Evolutionary conservation across 2,329 filamentous ascomycete species (phyloP).

Genomic region (Ophiocordyceps camponoti-leonardi): DNA sequence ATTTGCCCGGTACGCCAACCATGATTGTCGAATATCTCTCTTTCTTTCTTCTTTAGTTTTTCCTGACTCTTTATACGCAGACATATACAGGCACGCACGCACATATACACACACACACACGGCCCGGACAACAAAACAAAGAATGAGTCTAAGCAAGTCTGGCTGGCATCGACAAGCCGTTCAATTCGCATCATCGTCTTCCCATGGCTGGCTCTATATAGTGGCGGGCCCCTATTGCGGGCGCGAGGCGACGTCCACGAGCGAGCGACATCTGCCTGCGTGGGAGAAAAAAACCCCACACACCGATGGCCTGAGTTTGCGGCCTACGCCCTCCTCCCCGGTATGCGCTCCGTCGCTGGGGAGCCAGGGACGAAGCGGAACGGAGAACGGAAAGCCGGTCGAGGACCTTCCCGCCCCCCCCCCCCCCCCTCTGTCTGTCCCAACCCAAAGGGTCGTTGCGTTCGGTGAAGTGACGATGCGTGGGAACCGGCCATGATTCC

Average conservation of each 20-base stretch:
- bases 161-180: not conserved
- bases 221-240: not conserved
- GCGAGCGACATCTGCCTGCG: not conserved
- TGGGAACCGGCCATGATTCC: not conserved
- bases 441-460: not conserved
- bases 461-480: not conserved
- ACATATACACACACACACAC: too few relatives aligned
- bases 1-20: slow-evolving; percentile 47
- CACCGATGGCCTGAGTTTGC: slow-evolving; percentile 1
- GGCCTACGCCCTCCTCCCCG: not conserved
- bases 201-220: slow-evolving; percentile 1
- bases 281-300: slow-evolving; percentile 1
- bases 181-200: not conserved
- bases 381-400: not conserved
- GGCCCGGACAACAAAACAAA: not conserved
- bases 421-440: not conserved
- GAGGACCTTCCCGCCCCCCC: too few relatives aligned
- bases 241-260: not conserved
- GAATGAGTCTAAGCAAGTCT: not conserved
- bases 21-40: slow-evolving; percentile 14
- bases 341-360: not conserved
- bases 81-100: too few relatives aligned
- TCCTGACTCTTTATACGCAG: too few relatives aligned
- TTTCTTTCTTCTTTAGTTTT: too few relatives aligned
- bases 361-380: not conserved